Evolutionary conservation across 1,284 basidiomycete species (phyloP), one percentile per base, ranked within the genome.

Genomic region (Termitomyces sp.): DNA sequence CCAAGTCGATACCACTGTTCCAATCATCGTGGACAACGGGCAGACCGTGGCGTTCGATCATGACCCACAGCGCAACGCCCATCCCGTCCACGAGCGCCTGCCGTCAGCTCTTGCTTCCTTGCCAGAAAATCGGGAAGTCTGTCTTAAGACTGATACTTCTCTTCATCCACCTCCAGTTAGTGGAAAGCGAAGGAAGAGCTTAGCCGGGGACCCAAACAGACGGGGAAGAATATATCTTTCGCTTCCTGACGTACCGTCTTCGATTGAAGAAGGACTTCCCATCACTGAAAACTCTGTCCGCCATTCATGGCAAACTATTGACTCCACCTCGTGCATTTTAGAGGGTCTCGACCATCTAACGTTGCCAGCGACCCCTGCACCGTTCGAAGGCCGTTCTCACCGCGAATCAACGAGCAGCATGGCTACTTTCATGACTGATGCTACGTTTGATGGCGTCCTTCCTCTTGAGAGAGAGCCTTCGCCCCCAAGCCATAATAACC

Each of bases 361-460:
- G 18, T 60, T 81, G 19, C 70, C 76, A 7, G 58, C 62, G 48
- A 64, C 69, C 9, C 66, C 66, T 46, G 64, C 68, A 8, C 65
- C 66, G 35, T 62, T 67, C 7, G 68, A 69, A 38, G 16, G 5
- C 40, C 60, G 67, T 49, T 59, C 61, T n/a, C 62, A 58, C 54
- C 62, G 79, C 33, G 71, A 72, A 41, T 84, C 83, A 5, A 72
- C 80, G 50, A 73, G 71, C 42, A 86, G 82, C 54, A 71, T 87
- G 56, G 77, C 77, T 44, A 84, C 84, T 1, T 66, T 83, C 57
- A 69, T 80, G 68, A 81, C 82, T 0, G 75, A 77, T 40, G 66
- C 74, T 26, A 82, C 82, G 1, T 74, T 77, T 6, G 80, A 85
- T 44, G 80, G 77, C 5, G 70, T 84, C 44, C 67, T 82, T 39